Conservation (phyloP, 2,329 filamentous ascomycete species). For the Peltaster fructicola region DNA sequence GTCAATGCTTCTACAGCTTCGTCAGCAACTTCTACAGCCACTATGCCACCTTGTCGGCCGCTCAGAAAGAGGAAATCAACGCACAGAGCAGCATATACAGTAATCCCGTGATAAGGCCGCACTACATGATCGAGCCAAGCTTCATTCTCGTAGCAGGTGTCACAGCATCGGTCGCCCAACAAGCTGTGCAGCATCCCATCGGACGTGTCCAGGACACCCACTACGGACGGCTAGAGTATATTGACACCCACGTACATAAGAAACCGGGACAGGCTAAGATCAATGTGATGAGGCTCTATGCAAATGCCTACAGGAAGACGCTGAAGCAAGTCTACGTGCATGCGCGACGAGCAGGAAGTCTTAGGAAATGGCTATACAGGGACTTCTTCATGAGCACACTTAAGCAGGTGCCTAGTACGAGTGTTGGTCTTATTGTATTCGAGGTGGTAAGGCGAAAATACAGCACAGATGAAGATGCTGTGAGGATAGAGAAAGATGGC, state of each 20-base stretch:
- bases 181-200: constrained; percentile 52
- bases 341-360: constrained; percentile 39
- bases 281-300: constrained; percentile 47
- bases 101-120: constrained; percentile 44
- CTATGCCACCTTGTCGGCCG: constrained; percentile 17
- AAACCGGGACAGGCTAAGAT: constrained; percentile 24
- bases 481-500: constrained; percentile 48
- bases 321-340: constrained; percentile 41
- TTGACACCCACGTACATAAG: constrained; percentile 40
- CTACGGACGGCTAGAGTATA: constrained; percentile 53
- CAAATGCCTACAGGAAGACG: constrained; percentile 53
- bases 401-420: constrained; percentile 58
- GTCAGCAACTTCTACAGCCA: constrained; percentile 51
- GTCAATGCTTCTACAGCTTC: constrained; percentile 54
- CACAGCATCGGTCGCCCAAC: constrained; percentile 49
- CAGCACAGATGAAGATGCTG: constrained; percentile 42
- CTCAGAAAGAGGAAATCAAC: constrained; percentile 15
- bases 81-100: constrained; percentile 13
- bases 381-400: constrained; percentile 58
- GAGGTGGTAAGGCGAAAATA: constrained; percentile 60
- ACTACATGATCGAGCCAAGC: constrained; percentile 57
- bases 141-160: constrained; percentile 55
- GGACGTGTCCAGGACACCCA: constrained; percentile 54
- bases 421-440: constrained; percentile 61
- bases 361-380: constrained; percentile 48